Percentiles rank a stretch among this genome's conserved stretches.
These are phyloP conservation scores for Ceratobasidium sp. DNA, from an alignment of 1,284 basidiomycete species.

Conservation along the genomic window DNA sequence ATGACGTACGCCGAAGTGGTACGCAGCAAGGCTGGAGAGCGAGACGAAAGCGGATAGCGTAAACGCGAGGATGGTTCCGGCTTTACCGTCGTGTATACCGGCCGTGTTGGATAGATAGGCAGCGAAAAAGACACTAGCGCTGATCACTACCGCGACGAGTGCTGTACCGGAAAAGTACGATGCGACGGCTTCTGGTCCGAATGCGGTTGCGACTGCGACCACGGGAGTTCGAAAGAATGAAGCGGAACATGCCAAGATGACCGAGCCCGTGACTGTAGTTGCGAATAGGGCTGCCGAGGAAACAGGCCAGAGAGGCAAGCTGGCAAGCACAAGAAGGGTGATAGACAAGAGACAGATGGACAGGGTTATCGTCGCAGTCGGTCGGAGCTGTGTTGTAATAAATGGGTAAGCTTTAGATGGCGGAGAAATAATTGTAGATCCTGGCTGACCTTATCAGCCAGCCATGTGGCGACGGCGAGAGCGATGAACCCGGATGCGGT, in stretches of 20 bases:
- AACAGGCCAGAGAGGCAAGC: neutral
- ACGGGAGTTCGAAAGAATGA: slow-evolving; percentile 3
- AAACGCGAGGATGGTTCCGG: neutral
- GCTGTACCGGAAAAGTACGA: neutral
- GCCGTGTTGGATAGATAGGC: neutral
- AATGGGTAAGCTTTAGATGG: neutral
- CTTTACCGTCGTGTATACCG: neutral
- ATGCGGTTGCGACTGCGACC: neutral
- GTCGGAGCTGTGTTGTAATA: neutral
- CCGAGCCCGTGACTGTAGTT: neutral
- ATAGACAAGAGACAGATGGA: neutral
- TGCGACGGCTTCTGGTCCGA: neutral
- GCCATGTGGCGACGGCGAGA: neutral
- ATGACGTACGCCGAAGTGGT: neutral
- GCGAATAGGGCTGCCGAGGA: neutral
- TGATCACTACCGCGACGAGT: slow-evolving; percentile 6
- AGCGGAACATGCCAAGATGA: neutral
- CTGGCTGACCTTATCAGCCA: neutral
- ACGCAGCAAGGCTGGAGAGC: neutral
- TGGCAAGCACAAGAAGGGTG: neutral
- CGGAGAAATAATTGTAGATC: neutral
- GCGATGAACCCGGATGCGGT: neutral
- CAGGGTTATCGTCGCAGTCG: neutral
- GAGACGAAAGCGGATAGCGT: neutral
- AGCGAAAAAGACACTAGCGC: neutral